A percentile compares a stretch with the other conserved stretches of the same genome.
phyloP scores from a whole-genome alignment of 495 filamentous ascomycete species.

The Penicillium diatomitis region DNA sequence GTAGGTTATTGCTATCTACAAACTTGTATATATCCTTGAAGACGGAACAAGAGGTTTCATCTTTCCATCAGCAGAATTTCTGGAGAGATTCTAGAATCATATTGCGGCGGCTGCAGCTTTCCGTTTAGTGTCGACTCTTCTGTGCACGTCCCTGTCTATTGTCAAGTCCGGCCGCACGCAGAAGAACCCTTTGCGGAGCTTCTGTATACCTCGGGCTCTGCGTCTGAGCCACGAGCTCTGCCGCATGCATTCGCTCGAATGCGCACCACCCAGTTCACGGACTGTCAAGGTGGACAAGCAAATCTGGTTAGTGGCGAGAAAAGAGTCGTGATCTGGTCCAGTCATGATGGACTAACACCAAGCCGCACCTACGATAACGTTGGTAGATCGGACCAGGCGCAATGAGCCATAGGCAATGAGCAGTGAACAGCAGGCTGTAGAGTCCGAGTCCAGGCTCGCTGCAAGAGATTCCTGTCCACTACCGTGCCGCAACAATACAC shows the following conservation, averaged over 20 bases:
- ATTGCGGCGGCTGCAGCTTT: conserved; percentile 9
- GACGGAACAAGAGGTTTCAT: no score
- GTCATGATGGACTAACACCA: no score
- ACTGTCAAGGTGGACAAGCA: no score
- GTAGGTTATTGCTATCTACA: no score
- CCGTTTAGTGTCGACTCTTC: conserved; percentile 5
- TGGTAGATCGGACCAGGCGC: neutral
- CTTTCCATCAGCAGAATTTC: no score
- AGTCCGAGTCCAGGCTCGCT: neutral
- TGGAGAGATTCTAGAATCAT: conserved; percentile 12
- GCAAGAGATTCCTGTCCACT: neutral
- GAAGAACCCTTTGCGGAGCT: neutral
- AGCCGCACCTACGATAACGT: neutral
- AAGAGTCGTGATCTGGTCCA: no score
- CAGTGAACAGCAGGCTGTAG: no score
- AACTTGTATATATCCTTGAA: no score
- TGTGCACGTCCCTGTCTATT: neutral
- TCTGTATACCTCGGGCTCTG: neutral
- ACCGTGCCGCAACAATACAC: no score
- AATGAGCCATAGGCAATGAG: neutral
- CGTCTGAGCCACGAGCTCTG: neutral
- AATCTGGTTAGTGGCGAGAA: no score
- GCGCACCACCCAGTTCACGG: no score
- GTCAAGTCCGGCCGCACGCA: neutral
- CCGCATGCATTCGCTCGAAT: neutral